A percentile compares a stretch with the other conserved stretches of the same genome.
Conservation (phyloP, 495 filamentous ascomycete species). For the Penicillium antarcticum region DNA sequence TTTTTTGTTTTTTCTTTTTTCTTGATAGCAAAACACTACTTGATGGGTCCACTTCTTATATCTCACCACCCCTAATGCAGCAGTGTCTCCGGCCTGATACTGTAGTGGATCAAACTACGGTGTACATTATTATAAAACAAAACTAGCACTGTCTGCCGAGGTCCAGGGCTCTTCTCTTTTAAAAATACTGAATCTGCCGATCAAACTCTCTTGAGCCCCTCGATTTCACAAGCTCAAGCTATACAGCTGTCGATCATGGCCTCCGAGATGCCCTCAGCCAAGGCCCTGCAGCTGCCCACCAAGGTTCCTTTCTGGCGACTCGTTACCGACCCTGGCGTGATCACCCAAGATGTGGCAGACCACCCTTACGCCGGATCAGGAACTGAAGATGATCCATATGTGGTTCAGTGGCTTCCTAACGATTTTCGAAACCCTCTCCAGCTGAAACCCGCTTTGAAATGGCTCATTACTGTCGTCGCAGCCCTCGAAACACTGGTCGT, state of each 20-base stretch:
- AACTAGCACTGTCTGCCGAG: background rate
- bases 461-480: slow-evolving; percentile 59
- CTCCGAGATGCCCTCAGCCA: slow-evolving; percentile 9
- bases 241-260: slow-evolving; percentile 1
- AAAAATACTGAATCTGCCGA: no score
- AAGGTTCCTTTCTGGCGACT: slow-evolving; percentile 33
- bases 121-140: background rate
- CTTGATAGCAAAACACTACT: background rate
- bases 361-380: slow-evolving; percentile 60
- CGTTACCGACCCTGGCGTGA: slow-evolving; percentile 40
- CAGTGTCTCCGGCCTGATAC: slow-evolving; percentile 12
- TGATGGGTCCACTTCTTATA: background rate
- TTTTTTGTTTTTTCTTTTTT: background rate
- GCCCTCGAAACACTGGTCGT: slow-evolving; percentile 66
- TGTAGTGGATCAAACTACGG: background rate
- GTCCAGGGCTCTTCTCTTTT: background rate
- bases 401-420: slow-evolving; percentile 64
- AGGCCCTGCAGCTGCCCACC: slow-evolving; percentile 6
- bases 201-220: background rate
- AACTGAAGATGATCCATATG: slow-evolving; percentile 64
- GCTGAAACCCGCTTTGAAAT: slow-evolving; percentile 57
- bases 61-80: slow-evolving; percentile 4
- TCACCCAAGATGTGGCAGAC: slow-evolving; percentile 51
- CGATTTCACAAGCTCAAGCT: background rate
- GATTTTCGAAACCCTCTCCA: slow-evolving; percentile 66